phyloP scores from a whole-genome alignment of 1,139 yeast species.

The Schizosaccharomyces versatilis region DNA sequence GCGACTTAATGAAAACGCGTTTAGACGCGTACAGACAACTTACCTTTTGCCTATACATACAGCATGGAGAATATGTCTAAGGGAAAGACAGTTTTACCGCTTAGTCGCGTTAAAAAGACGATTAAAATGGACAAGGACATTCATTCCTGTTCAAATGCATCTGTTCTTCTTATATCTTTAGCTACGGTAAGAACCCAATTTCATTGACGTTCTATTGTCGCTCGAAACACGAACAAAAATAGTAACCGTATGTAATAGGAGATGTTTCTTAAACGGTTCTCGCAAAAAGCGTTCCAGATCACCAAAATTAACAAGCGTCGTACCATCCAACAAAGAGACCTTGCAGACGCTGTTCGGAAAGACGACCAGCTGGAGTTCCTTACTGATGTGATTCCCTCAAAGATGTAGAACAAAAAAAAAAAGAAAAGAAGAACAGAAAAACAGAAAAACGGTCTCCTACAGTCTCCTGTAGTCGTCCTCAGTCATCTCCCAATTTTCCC shows the following conservation, averaged over 20 bases:
- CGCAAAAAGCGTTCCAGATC: neutral
- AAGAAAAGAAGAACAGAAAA: too few relatives aligned
- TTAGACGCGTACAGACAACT: too few relatives aligned
- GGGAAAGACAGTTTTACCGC: neutral
- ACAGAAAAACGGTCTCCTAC: too few relatives aligned
- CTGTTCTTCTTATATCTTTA: constrained; percentile 6
- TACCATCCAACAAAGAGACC: neutral
- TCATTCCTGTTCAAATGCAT: constrained; percentile 6
- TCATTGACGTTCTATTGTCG: neutral
- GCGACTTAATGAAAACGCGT: too few relatives aligned
- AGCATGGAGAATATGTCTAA: neutral
- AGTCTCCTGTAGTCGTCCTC: too few relatives aligned
- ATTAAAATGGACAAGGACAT: constrained; percentile 2
- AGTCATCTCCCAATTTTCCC: too few relatives aligned
- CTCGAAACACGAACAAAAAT: neutral
- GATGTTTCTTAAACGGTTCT: neutral
- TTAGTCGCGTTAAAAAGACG: neutral
- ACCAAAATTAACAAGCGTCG: neutral
- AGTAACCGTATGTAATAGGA: neutral
- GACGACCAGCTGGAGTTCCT: neutral
- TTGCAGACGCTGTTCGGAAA: constrained; percentile 1
- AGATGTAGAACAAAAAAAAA: neutral
- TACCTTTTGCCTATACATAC: too few relatives aligned
- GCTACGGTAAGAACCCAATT: constrained; percentile 6
- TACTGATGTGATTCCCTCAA: neutral